Percentiles rank a stretch among this genome's conserved stretches.
These are phyloP conservation scores for Trametes elegans DNA, from an alignment of 768 basidiomycete species.

Conservation along the genomic window DNA sequence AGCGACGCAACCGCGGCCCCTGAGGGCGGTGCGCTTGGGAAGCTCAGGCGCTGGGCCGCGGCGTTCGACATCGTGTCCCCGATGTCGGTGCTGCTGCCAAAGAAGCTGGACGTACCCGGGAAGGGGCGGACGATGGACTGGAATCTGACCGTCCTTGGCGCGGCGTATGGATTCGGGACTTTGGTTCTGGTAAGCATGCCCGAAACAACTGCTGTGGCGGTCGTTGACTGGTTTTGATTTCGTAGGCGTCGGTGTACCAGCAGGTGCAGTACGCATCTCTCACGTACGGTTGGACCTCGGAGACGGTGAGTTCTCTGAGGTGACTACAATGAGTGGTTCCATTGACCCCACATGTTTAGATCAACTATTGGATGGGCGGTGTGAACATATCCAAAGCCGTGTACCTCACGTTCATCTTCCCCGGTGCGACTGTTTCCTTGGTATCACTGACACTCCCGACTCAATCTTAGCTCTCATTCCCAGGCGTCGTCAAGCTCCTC, in stretches of 20 bases:
- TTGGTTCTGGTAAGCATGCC: conserved; percentile 45
- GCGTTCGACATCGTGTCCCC: conserved; percentile 66
- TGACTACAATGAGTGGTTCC: too few relatives aligned
- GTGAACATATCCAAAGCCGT: conserved; percentile 42
- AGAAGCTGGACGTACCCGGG: conserved; percentile 33
- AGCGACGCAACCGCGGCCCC: too few relatives aligned
- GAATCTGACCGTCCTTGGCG: conserved; percentile 58
- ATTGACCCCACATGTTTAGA: too few relatives aligned
- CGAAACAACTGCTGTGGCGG: neutral
- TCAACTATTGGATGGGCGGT: conserved; percentile 64
- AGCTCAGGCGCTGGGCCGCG: conserved; percentile 39
- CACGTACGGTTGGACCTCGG: conserved; percentile 65
- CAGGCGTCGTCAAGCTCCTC: conserved; percentile 57
- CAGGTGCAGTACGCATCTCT: conserved; percentile 64
- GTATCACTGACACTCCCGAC: conserved; percentile 37
- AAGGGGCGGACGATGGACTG: conserved; percentile 52
- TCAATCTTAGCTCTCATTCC: neutral
- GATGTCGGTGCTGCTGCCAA: conserved; percentile 61
- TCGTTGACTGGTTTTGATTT: neutral
- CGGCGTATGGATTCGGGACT: conserved; percentile 47
- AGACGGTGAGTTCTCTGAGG: conserved; percentile 43
- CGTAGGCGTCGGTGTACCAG: conserved; percentile 52
- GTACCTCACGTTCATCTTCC: conserved; percentile 55
- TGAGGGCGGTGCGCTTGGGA: conserved; percentile 16
- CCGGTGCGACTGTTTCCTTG: conserved; percentile 67